These are phyloP conservation scores for Rhypophila decipiens DNA, from an alignment of 495 filamentous ascomycete genomes.

Conservation along the genomic window DNA sequence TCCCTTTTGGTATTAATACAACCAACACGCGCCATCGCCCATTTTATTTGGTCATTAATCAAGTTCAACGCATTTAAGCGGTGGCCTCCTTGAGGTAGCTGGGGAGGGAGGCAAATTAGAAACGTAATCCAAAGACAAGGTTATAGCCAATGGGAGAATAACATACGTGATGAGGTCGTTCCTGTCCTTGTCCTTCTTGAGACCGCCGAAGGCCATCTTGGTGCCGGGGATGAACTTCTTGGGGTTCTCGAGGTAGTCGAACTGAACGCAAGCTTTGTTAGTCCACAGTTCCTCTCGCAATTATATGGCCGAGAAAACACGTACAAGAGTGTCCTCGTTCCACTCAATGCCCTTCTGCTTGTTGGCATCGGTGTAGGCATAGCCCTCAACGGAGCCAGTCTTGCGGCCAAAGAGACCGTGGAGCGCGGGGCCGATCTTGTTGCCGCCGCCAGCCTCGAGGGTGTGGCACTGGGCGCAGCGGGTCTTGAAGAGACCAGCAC, in stretches of 20 bases:
- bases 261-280: conserved; percentile 15
- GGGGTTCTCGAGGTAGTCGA: conserved; percentile 52
- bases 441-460: conserved; percentile 73
- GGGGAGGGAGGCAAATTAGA: conserved; percentile 6
- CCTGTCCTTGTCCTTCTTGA: conserved; percentile 99
- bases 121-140: neutral
- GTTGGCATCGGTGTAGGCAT: conserved; percentile 99
- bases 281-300: neutral
- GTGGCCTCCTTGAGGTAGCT: conserved; percentile 63
- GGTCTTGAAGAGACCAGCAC: conserved; percentile 99
- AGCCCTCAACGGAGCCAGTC: conserved; percentile 84
- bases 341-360: conserved; percentile 90
- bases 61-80: conserved; percentile 36
- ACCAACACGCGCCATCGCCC: neutral
- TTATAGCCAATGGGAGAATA: conserved; percentile 8
- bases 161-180: conserved; percentile 98
- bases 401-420: conserved; percentile 97
- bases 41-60: neutral
- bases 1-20: neutral
- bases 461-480: conserved; percentile 99
- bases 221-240: conserved; percentile 86
- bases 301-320: conserved; percentile 26
- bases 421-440: conserved; percentile 97
- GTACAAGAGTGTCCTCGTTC: conserved; percentile 81
- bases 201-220: conserved; percentile 99